These are phyloP conservation scores for Thermochaetoides thermophila DNA, from an alignment of 495 filamentous ascomycete genomes.

Conservation along the genomic window DNA sequence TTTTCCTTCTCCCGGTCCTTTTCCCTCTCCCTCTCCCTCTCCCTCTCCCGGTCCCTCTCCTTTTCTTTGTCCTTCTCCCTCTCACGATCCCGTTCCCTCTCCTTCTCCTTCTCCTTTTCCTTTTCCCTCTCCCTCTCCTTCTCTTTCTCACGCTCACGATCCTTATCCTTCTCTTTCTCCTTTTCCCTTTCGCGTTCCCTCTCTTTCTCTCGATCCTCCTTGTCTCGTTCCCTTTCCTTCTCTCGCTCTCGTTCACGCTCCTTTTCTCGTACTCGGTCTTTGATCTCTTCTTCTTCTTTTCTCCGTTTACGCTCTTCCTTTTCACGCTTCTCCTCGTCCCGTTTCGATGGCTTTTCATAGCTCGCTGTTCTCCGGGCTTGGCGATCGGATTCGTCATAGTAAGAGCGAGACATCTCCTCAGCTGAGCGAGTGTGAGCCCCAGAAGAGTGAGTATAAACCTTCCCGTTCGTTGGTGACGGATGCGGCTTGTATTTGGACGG, in stretches of 20 bases:
- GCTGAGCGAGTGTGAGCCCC: conserved; percentile 24
- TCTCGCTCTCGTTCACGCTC: conserved; percentile 4
- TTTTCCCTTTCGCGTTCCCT: conserved; percentile 5
- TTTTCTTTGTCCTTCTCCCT: conserved; percentile 5
- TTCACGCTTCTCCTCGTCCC: conserved; percentile 23
- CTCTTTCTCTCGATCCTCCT: conserved; percentile 5
- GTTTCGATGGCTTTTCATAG: conserved; percentile 29
- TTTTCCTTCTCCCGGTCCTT: conserved; percentile 1
- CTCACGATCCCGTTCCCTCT: conserved; percentile 14
- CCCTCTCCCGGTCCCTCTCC: conserved; percentile 15
- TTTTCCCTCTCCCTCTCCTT: conserved; percentile 6
- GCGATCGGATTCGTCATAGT: too few species aligned
- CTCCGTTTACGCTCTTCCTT: conserved; percentile 17
- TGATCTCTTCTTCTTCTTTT: conserved; percentile 15
- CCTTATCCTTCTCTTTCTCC: conserved; percentile 8
- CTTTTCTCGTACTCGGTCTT: conserved; percentile 8
- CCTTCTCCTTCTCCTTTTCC: conserved; percentile 2
- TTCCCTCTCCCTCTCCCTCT: conserved; percentile 10
- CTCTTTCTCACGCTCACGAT: conserved; percentile 14
- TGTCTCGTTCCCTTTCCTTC: conserved; percentile 9
- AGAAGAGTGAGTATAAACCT: conserved; percentile 21
- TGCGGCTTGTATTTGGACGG: conserved; percentile 17
- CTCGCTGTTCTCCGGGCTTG: conserved; percentile 27
- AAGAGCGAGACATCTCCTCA: conserved; percentile 29
- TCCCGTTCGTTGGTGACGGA: conserved; percentile 17